Percentiles rank a stretch among this genome's conserved stretches.
phyloP scores from a whole-genome alignment of 495 filamentous ascomycete species.

The Penicillium riverlandense region DNA sequence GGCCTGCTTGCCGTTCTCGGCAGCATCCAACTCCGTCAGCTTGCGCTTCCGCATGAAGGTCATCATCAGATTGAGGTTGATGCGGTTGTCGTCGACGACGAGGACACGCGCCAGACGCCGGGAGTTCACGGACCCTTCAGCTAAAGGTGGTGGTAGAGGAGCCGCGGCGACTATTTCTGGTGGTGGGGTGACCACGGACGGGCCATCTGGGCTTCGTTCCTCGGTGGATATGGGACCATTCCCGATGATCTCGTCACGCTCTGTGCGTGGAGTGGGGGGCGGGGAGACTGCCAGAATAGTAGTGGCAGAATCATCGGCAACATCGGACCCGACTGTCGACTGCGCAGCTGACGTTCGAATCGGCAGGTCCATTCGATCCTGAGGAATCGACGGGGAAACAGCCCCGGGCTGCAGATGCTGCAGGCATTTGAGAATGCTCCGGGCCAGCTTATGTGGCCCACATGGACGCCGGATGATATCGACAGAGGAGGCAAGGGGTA shows the following conservation, averaged over 20 bases:
- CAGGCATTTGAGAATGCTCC: slow-evolving; percentile 36
- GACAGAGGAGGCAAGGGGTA: slow-evolving; percentile 24
- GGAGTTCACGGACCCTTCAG: background rate
- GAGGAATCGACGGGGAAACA: background rate
- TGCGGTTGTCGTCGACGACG: slow-evolving; percentile 68
- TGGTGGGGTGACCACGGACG: slow-evolving; percentile 4
- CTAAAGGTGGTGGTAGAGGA: slow-evolving; percentile 5
- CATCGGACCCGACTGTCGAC: background rate
- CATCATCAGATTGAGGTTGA: slow-evolving; percentile 64
- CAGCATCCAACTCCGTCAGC: slow-evolving; percentile 31
- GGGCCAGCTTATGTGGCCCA: slow-evolving; percentile 60
- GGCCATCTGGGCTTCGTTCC: background rate
- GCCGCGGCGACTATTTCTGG: slow-evolving; percentile 5
- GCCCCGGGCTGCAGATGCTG: slow-evolving; percentile 6
- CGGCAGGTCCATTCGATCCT: slow-evolving; percentile 12
- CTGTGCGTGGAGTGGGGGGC: background rate
- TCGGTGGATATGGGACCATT: background rate
- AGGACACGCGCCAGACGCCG: slow-evolving; percentile 35
- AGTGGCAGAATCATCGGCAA: background rate
- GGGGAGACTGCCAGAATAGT: background rate
- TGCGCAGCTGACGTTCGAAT: slow-evolving; percentile 4
- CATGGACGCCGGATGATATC: slow-evolving; percentile 46
- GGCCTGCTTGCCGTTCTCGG: slow-evolving; percentile 46
- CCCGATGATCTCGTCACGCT: background rate
- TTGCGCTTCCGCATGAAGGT: slow-evolving; percentile 51